Evolutionary conservation across 176 grass and related monocot species (phyloP), one percentile per base, ranked within the genome.

Genomic region (Lolium perenne): DNA sequence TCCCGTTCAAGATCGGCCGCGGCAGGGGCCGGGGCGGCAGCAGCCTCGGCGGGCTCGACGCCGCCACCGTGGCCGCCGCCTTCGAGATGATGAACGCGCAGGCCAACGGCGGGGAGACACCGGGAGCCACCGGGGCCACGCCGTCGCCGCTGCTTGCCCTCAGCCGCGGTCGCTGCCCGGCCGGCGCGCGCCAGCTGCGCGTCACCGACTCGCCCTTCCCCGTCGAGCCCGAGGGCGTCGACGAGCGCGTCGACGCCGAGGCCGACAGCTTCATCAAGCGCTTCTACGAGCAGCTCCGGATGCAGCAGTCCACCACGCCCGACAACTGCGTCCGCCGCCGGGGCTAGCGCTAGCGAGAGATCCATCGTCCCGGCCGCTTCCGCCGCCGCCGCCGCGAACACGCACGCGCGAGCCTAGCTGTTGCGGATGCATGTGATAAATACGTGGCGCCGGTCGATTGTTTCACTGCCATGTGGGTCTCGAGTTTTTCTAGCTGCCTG

Each of bases 191-290:
- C 41, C 93, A 83, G 78, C 90, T 98, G 23, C 92, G 96, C 69
- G 76, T 98, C 82, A 92, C 93, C 57, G 96, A 98, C 92, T 98
- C 96, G 26, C 96, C 96, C 1, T 98, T 98, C 63, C 90, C 91
- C 4, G 20, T 89, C 8, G 92, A 86, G 16, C 90, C 89, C 3
- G 94, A 89, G 58, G 92, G 84, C 50, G 82, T 63, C 50, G 88
- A 96, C 49, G 47, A 71, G 48, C 67, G 79, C 59, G 90, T 94
- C 5, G 89, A 99, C 78, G 58, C 79, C 84, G n/a, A 80, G 80
- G 85, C 87, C 1, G 90, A 83, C 63, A 83, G 77, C 81, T 99
- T 91, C 91, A 99, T 99, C 40, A 92, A 38, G 82, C 77, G 38
- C 15, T 99, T 99, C 84, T 85, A 90, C 85, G 90, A 96, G 65